These are phyloP conservation scores for Mycena indigotica DNA, from an alignment of 768 basidiomycete genomes.

Conservation along the genomic window DNA sequence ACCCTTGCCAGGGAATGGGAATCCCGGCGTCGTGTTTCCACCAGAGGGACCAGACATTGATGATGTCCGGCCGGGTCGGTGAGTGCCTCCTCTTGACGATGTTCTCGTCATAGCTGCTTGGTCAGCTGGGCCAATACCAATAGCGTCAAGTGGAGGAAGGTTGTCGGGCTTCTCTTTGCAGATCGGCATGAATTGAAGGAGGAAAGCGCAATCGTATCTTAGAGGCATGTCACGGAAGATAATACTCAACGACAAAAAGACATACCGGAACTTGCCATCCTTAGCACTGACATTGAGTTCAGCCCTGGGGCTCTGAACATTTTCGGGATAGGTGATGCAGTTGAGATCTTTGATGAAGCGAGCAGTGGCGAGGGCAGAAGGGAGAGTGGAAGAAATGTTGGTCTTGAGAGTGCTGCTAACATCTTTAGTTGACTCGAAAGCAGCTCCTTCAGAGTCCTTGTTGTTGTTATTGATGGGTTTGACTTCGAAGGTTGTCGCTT, in stretches of 20 bases:
- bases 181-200: constrained; percentile 92
- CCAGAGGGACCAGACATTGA: constrained; percentile 34
- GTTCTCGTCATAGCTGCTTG: constrained; percentile 50
- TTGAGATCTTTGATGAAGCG: constrained; percentile 82
- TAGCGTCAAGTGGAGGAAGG: constrained; percentile 85
- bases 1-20: constrained; percentile 53
- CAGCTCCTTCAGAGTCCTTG: no score
- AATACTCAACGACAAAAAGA: neutral
- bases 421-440: neutral
- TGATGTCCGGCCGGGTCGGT: constrained; percentile 48
- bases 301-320: constrained; percentile 76
- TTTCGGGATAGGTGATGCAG: constrained; percentile 78
- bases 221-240: neutral
- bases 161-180: constrained; percentile 95
- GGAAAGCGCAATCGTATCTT: constrained; percentile 96
- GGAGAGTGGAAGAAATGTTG: neutral
- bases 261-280: constrained; percentile 87
- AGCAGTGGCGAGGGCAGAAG: constrained; percentile 76
- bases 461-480: no score
- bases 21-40: constrained; percentile 34
- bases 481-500: no score
- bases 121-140: constrained; percentile 84
- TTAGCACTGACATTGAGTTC: constrained; percentile 84
- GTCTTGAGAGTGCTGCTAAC: neutral
- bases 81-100: constrained; percentile 68